Base-by-base conservation (phyloP, 2,329 filamentous ascomycete species). In the Beauveria pseudobassiana region DNA sequence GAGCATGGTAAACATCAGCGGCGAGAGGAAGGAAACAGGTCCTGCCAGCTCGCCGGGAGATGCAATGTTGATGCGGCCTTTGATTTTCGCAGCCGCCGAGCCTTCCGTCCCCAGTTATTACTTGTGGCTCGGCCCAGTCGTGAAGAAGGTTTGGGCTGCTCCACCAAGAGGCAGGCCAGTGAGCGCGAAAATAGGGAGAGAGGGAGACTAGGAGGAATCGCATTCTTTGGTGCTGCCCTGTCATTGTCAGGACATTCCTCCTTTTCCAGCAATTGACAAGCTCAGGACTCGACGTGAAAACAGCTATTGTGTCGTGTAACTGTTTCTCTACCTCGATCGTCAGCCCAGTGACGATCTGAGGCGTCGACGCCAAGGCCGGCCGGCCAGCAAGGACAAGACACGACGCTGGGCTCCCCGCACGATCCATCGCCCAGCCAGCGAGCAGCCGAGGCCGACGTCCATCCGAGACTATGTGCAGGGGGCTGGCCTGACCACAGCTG, bases 351-450 rank as follows among this genome's bases (percentile, higher is more conserved):
- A 40, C 28, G 45, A 58, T 38, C 43, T 14, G 45, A 48, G 45
- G 55, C 14, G 20, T 18, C 20, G n/a, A 24, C 38, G 52, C 52
- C 52, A 55, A 55, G 52, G 22, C 28, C 5, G 10, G 51, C 16
- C 22, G 18, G 22, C 16, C 22, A 30, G 50, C 28, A 38, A 52
- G 24, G 40, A 55, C 38, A 30, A 26, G 38, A 43, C 52, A 42
- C 20, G 40, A 45, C 22, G 3, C 30, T 26, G 28, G 30, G 12
- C 57, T 46, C 57, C 57, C 57, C 57, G 38, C 49, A 60, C 57
- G 49, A 60, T 60, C 57, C 57, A 60, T 60, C 57, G 57, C 57
- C 46, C 34, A 59, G 56, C 42, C 28, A 38, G 52, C 40, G 52
- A 55, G 40, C 38, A 55, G 52, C 52, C 52, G 52, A 40, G 51